Conservation (phyloP, 495 filamentous ascomycete species). For the Wilcoxina mikolae region DNA sequence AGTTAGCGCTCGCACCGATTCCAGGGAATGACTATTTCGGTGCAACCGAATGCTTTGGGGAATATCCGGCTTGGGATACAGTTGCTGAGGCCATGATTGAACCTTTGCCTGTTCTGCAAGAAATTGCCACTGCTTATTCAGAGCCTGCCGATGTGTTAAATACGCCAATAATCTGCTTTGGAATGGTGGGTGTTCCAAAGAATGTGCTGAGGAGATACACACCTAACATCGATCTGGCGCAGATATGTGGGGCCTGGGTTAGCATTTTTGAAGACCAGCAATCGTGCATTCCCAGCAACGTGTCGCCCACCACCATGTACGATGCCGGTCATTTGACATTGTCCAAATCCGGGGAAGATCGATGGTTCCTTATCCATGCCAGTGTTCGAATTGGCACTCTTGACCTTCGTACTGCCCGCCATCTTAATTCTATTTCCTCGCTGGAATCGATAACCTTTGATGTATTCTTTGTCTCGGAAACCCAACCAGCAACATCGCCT, state of each 20-base stretch:
- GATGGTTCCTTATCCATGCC: background rate
- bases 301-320: background rate
- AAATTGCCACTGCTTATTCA: too few species aligned
- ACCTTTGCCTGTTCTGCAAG: too few species aligned
- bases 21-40: too few species aligned
- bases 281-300: background rate
- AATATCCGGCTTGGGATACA: background rate
- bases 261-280: background rate
- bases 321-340: background rate
- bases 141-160: too few species aligned
- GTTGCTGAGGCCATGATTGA: background rate
- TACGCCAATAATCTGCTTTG: background rate
- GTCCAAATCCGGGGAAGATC: background rate
- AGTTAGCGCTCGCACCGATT: too few species aligned
- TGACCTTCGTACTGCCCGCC: background rate
- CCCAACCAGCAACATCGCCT: background rate
- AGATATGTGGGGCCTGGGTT: background rate
- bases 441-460: background rate
- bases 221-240: background rate
- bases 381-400: background rate
- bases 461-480: background rate
- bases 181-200: background rate
- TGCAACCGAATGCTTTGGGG: background rate
- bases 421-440: background rate
- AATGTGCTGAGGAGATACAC: background rate